Base-by-base conservation (phyloP, 441 rosid species). In the Gossypium armourianum region DNA sequence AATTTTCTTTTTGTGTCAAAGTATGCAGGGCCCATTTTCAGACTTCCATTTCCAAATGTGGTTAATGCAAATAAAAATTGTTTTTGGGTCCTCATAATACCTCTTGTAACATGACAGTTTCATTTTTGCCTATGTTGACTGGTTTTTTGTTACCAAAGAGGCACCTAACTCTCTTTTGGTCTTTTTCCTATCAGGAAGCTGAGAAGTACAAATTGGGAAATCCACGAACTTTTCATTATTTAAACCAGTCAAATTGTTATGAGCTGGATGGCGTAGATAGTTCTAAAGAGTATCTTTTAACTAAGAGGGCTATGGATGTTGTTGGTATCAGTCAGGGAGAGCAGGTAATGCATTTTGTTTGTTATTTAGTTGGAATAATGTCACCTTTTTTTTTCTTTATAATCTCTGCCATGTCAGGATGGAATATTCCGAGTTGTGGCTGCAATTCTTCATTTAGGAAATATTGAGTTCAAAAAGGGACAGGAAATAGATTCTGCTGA, bases 381-480 rank as follows among this genome's bases (percentile, higher is more conserved):
- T 43, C 5, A 15, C 53, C 43, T 20, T 23, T 57, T 65, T 47
- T 24, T 59, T 28, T 72, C 64, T 50, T 28, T 16, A 53, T 2
- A 55, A 55, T 52, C 62, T 74, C 65, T 59, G 57, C 79, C 62
- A 62, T 71, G 24, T 13, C 79, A 94, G 98, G 96, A 94, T 78
- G 96, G 85, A 13, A 86, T 94, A 76, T 94, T 94, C 72, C 89
- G 88, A 19, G 89, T 91, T 77, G 93, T 94, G 73, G 98, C 98
- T 74, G 96, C 96, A 70, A 86, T 94, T 80, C 91, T 94, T 69
- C 97, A 94, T 86, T 83, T 94, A 71, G 98, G 98, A 57, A 94
- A 94, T 75, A 77, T 91, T 54, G 92, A 90, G 77, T 91, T 94
- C 76, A 81, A 75, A 20, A 94, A 89, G 85, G 92, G 89, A 55